Evolutionary conservation across 768 basidiomycete species (phyloP).

Genomic region (Mrakia gelida): DNA sequence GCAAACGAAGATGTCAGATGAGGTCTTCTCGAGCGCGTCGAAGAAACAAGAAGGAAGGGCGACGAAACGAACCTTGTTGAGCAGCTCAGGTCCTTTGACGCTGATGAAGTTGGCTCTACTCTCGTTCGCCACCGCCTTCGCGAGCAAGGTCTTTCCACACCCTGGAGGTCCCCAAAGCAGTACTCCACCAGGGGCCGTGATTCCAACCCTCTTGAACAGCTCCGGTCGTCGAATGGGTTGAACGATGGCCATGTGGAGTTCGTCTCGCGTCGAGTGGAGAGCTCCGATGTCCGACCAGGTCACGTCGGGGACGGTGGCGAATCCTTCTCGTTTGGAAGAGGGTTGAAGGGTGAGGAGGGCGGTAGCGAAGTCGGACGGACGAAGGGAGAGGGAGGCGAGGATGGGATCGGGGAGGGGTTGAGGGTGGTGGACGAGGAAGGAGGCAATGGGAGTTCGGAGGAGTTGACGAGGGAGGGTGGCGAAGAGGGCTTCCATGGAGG

Average conservation of each 20-base stretch:
- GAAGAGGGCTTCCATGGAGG: conserved; percentile 38
- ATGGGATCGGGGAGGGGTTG: conserved; percentile 69
- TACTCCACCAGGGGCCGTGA: conserved; percentile 87
- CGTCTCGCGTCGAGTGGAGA: conserved; percentile 75
- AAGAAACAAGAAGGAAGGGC: background rate
- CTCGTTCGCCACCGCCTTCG: conserved; percentile 97
- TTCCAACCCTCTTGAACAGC: conserved; percentile 80
- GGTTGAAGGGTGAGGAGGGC: conserved; percentile 91
- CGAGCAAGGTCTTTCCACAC: conserved; percentile 95
- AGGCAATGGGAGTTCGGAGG: conserved; percentile 63
- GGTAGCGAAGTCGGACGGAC: conserved; percentile 66
- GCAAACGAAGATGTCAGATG: background rate
- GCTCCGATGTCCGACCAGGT: conserved; percentile 95
- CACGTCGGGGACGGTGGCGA: conserved; percentile 92
- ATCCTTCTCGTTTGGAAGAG: conserved; percentile 94
- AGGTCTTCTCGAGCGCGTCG: background rate
- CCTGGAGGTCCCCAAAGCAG: conserved; percentile 98
- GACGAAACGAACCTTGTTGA: conserved; percentile 73
- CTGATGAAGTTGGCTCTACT: conserved; percentile 94
- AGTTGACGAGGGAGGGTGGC: conserved; percentile 51
- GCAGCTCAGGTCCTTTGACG: conserved; percentile 90
- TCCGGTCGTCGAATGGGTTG: conserved; percentile 88
- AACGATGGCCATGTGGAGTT: conserved; percentile 95
- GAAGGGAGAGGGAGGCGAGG: conserved; percentile 76
- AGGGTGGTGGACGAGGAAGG: conserved; percentile 85